These are phyloP conservation scores for Filobasidium uniguttulatum DNA, from an alignment of 1,284 basidiomycete species.

Conservation along the genomic window DNA sequence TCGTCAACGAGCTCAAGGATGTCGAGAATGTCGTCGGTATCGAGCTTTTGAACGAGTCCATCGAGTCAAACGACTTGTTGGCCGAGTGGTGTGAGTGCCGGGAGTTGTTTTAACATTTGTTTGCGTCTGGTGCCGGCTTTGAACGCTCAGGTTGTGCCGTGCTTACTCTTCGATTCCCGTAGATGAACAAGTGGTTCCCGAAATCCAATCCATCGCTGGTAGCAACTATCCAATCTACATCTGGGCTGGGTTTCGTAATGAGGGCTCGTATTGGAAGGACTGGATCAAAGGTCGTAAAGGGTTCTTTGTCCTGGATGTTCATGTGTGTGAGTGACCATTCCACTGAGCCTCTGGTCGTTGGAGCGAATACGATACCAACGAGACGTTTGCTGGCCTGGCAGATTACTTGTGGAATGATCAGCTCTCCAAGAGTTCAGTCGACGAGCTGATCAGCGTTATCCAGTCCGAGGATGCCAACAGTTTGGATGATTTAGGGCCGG, in stretches of 20 bases:
- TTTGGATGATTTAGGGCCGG: background rate
- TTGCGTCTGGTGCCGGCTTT: too few relatives aligned
- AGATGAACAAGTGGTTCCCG: background rate
- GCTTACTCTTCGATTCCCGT: background rate
- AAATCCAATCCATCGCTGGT: background rate
- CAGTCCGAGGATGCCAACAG: background rate
- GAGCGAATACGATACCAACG: too few relatives aligned
- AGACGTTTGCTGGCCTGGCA: background rate
- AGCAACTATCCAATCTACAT: background rate
- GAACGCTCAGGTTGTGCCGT: too few relatives aligned
- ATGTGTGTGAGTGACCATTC: background rate
- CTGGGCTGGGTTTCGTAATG: background rate
- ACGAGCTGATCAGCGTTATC: slow-evolving; percentile 1
- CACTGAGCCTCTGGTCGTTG: background rate
- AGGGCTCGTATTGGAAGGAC: background rate
- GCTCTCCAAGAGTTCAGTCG: background rate
- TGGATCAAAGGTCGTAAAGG: background rate
- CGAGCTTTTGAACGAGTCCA: slow-evolving; percentile 61
- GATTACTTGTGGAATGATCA: background rate
- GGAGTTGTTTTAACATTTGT: too few relatives aligned
- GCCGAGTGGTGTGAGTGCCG: slow-evolving; percentile 7
- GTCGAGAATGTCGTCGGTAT: slow-evolving; percentile 65
- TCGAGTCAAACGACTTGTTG: background rate
- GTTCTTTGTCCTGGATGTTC: background rate
- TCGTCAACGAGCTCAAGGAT: slow-evolving; percentile 45